These are phyloP conservation scores for Dothiorella sarmentorum DNA, from an alignment of 2,329 filamentous ascomycete species.

Conservation along the genomic window DNA sequence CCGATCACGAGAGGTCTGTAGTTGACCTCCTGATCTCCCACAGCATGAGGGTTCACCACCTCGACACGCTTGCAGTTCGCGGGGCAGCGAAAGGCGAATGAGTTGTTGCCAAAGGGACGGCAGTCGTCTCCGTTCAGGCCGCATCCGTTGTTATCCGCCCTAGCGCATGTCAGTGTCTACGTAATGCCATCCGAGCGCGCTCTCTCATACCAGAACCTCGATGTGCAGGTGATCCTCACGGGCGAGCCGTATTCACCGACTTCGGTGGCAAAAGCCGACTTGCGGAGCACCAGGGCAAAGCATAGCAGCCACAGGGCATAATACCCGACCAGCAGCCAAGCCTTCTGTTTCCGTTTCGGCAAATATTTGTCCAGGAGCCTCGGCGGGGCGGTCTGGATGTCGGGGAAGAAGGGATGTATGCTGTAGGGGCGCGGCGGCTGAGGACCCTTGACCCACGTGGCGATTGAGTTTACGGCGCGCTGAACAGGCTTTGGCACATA, in stretches of 20 bases:
- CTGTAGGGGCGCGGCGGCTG: slow-evolving; percentile 47
- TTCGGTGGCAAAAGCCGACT: slow-evolving; percentile 57
- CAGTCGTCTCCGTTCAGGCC: slow-evolving; percentile 72
- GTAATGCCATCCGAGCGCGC: background rate
- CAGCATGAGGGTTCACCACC: slow-evolving; percentile 69
- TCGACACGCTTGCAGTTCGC: slow-evolving; percentile 65
- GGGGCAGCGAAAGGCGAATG: slow-evolving; percentile 71
- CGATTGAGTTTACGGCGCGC: slow-evolving; percentile 36
- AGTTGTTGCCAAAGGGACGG: slow-evolving; percentile 67
- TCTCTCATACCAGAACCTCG: slow-evolving; percentile 61
- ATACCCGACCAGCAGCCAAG: slow-evolving; percentile 57
- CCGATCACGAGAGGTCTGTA: slow-evolving; percentile 56
- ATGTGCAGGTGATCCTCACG: slow-evolving; percentile 62
- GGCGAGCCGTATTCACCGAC: slow-evolving; percentile 67
- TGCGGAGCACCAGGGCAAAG: slow-evolving; percentile 66
- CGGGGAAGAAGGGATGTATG: slow-evolving; percentile 57
- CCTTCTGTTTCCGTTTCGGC: slow-evolving; percentile 57
- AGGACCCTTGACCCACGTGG: slow-evolving; percentile 49
- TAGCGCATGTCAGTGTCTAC: slow-evolving; percentile 9
- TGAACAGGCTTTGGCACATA: slow-evolving; percentile 54
- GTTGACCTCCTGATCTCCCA: slow-evolving; percentile 63
- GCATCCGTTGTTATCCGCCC: slow-evolving; percentile 63
- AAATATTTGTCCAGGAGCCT: slow-evolving; percentile 60
- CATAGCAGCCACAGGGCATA: slow-evolving; percentile 65
- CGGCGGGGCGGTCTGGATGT: slow-evolving; percentile 65